Evolutionary conservation across 257 asterid species (phyloP).

Genomic region (Striga asiatica): DNA sequence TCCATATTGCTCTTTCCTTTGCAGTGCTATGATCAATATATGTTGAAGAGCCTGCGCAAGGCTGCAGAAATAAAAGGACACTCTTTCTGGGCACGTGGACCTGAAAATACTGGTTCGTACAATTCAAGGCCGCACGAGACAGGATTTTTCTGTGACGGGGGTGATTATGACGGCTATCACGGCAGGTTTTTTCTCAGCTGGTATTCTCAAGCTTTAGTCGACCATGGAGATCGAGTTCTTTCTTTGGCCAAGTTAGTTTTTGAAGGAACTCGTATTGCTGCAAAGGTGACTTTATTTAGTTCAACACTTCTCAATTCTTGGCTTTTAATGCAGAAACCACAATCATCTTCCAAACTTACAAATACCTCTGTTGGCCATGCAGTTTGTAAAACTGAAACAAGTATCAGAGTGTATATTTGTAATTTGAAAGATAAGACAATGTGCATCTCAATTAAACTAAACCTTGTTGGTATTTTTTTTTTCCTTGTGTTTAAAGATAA

Average conservation of each 20-base stretch:
- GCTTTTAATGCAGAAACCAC: neutral
- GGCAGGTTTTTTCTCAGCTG: constrained; percentile 56
- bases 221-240: constrained; percentile 53
- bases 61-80: constrained; percentile 81
- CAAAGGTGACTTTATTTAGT: constrained; percentile 31
- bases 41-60: constrained; percentile 59
- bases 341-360: neutral
- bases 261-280: constrained; percentile 47
- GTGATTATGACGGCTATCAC: constrained; percentile 57
- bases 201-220: constrained; percentile 51
- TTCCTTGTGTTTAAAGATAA: neutral
- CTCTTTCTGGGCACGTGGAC: constrained; percentile 72
- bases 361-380: neutral
- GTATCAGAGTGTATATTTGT: neutral
- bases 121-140: constrained; percentile 58
- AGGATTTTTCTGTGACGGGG: constrained; percentile 60
- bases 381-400: neutral
- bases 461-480: neutral
- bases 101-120: constrained; percentile 50
- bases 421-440: neutral
- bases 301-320: neutral
- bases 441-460: neutral
- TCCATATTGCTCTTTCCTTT: constrained; percentile 16
- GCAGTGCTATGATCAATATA: constrained; percentile 79
- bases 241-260: constrained; percentile 56